Evolutionary conservation across 345 rosid genomes (phyloP).

Genomic region (Syzygium aromaticum): DNA sequence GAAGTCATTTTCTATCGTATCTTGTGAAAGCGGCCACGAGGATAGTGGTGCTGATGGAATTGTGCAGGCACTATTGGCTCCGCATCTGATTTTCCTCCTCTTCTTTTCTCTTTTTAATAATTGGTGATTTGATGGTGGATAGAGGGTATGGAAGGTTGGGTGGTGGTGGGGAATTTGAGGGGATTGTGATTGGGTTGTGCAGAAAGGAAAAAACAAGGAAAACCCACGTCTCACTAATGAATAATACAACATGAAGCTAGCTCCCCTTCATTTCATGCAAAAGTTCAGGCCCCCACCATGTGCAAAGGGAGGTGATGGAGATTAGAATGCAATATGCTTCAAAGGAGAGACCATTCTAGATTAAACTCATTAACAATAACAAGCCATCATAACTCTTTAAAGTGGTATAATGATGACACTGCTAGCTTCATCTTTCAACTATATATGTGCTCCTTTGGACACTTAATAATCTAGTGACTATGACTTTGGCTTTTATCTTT

Average conservation of each 20-base stretch:
- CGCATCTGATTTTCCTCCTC: background rate
- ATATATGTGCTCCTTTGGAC: background rate
- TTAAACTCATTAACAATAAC: background rate
- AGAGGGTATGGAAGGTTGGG: background rate
- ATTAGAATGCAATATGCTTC: background rate
- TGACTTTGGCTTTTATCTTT: background rate
- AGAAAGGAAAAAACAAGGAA: background rate
- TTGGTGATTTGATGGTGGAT: background rate
- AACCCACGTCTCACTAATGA: background rate
- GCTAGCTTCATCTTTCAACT: background rate
- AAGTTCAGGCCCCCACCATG: conserved; percentile 17
- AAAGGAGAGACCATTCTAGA: background rate
- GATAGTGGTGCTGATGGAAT: background rate
- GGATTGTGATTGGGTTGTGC: background rate
- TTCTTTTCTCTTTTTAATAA: background rate
- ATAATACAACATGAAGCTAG: background rate
- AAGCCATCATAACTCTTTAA: background rate
- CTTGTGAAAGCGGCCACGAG: background rate
- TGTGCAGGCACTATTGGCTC: background rate
- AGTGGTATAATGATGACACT: background rate
- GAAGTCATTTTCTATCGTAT: background rate
- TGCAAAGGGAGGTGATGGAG: conserved; percentile 1
- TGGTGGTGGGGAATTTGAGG: background rate
- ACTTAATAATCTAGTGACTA: background rate
- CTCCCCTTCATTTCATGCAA: conserved; percentile 3